phyloP scores from a whole-genome alignment of 2,329 filamentous ascomycete species.

The Pseudogymnoascus sp. region DNA sequence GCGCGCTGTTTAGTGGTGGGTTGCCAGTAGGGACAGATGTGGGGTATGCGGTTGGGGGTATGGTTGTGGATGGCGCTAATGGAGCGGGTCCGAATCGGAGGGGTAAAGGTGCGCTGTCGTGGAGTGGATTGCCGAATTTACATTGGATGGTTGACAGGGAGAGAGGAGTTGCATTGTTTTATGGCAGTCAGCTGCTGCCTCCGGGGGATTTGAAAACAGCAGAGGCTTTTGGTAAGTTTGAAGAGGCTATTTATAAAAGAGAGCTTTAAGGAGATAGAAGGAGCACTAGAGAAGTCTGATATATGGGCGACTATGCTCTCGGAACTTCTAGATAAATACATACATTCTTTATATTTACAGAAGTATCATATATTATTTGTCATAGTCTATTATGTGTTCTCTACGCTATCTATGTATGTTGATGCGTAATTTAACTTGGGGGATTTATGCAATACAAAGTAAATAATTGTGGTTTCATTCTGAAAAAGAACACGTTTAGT shows the following conservation, averaged over 20 bases:
- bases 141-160: slow-evolving; percentile 25
- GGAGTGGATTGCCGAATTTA: slow-evolving; percentile 9
- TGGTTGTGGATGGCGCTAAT: slow-evolving; percentile 28
- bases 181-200: slow-evolving; percentile 36
- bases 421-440: background rate
- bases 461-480: too few relatives aligned
- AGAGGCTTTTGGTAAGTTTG: background rate
- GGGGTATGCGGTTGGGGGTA: slow-evolving; percentile 30
- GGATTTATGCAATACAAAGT: background rate
- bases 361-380: background rate
- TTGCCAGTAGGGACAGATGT: background rate
- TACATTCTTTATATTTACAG: background rate
- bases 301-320: too few relatives aligned
- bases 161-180: slow-evolving; percentile 32
- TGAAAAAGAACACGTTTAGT: too few relatives aligned
- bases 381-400: background rate
- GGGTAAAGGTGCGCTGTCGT: slow-evolving; percentile 29
- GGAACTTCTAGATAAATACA: background rate
- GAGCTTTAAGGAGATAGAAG: background rate
- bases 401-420: background rate
- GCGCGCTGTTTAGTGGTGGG: background rate
- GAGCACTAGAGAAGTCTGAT: too few relatives aligned
- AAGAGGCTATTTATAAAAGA: background rate
- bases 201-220: slow-evolving; percentile 26
- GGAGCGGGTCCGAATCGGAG: slow-evolving; percentile 38